A percentile compares a stretch with the other conserved stretches of the same genome.
Evolutionary conservation across 139 green algal genomes (phyloP).

Genomic region (Chlamydomonas urium): DNA sequence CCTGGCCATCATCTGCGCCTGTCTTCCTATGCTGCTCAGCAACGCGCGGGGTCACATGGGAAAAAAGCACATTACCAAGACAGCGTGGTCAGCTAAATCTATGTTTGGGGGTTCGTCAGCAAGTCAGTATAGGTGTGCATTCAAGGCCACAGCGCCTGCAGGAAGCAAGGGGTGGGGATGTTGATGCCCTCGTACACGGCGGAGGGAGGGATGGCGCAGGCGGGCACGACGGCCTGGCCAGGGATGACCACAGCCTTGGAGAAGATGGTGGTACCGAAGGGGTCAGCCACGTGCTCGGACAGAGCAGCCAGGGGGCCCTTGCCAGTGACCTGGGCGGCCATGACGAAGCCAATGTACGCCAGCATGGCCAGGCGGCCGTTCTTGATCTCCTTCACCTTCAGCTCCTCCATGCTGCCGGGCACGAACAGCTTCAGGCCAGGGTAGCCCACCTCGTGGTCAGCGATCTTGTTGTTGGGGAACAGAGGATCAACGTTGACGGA

Average conservation of each 20-base stretch:
- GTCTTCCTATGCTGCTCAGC: too few species aligned
- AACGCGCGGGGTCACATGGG: too few species aligned
- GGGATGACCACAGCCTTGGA: constrained; percentile 51
- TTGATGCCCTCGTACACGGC: constrained; percentile 40
- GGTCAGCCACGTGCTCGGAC: constrained; percentile 68
- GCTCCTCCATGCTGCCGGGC: constrained; percentile 81
- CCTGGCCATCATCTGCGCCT: too few species aligned
- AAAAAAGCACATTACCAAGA: too few species aligned
- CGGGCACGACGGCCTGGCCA: constrained; percentile 36
- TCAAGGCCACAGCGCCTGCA: constrained; percentile 61
- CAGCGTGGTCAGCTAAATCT: too few species aligned
- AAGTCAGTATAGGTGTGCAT: too few species aligned
- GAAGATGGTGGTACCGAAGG: constrained; percentile 70
- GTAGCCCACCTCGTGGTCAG: constrained; percentile 70
- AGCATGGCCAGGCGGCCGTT: constrained; percentile 87
- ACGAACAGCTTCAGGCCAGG: constrained; percentile 72
- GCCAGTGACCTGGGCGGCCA: constrained; percentile 61
- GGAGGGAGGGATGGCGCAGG: constrained; percentile 57
- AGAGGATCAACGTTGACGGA: constrained; percentile 76
- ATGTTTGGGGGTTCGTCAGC: too few species aligned
- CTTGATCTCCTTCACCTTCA: constrained; percentile 97
- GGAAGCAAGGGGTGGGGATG: constrained; percentile 72
- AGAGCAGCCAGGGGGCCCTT: constrained; percentile 66
- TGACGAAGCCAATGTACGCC: constrained; percentile 39
- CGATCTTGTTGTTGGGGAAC: constrained; percentile 63